These are phyloP conservation scores for Aspergillus conjunctus DNA, from an alignment of 495 filamentous ascomycete species.

Conservation along the genomic window DNA sequence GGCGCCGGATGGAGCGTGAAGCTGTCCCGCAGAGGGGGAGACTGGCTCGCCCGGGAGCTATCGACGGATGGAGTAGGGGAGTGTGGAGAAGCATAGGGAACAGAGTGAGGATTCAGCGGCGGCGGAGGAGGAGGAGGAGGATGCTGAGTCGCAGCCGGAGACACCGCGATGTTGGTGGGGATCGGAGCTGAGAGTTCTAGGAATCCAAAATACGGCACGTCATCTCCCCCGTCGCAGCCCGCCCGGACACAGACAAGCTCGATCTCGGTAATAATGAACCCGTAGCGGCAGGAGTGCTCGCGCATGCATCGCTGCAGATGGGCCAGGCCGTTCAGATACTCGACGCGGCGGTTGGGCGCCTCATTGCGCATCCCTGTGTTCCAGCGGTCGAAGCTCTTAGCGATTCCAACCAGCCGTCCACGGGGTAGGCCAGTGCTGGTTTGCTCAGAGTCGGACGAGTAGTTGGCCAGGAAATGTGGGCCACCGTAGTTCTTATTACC, in stretches of 20 bases:
- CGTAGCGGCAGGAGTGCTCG: conserved; percentile 88
- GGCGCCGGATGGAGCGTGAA: conserved; percentile 17
- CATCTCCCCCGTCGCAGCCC: conserved; percentile 64
- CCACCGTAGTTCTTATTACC: conserved; percentile 55
- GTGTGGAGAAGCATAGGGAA: conserved; percentile 12
- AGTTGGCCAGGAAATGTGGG: conserved; percentile 68
- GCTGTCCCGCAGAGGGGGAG: conserved; percentile 23
- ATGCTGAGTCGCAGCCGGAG: neutral
- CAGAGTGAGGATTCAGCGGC: neutral
- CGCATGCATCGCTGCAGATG: conserved; percentile 89
- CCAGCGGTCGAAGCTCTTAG: conserved; percentile 88
- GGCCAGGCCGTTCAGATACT: conserved; percentile 81
- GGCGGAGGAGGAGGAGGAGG: neutral
- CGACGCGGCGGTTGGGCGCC: conserved; percentile 73
- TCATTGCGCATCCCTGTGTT: conserved; percentile 91
- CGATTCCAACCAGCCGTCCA: conserved; percentile 81
- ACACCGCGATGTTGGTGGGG: conserved; percentile 46
- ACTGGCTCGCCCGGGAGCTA: conserved; percentile 26
- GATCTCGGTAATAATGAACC: conserved; percentile 93
- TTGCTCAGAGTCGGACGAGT: conserved; percentile 68
- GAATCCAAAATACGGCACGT: conserved; percentile 78
- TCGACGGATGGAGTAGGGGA: conserved; percentile 29
- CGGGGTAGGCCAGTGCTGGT: conserved; percentile 72
- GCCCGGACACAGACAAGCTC: conserved; percentile 89
- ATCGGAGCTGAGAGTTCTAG: conserved; percentile 73